phyloP scores from a whole-genome alignment of 768 basidiomycete species.

The Auricularia sp. region DNA sequence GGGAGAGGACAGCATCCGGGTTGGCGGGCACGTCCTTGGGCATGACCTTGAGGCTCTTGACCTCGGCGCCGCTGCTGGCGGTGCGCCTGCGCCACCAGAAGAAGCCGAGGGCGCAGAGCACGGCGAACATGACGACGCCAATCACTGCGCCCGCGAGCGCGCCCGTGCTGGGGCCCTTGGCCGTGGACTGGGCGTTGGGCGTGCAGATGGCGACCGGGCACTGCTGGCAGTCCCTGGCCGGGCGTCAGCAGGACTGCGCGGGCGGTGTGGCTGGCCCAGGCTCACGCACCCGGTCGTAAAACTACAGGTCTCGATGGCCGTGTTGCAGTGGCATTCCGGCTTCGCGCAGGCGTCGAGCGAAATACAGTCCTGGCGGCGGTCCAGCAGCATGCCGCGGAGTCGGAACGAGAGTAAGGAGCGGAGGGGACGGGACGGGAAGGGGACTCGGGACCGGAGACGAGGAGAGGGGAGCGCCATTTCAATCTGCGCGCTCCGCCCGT shows the following conservation, averaged over 20 bases:
- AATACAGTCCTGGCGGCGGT: background rate
- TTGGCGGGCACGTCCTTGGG: constrained; percentile 53
- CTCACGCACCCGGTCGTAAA: background rate
- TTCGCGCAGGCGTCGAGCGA: background rate
- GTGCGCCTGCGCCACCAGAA: constrained; percentile 54
- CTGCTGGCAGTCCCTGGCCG: background rate
- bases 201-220: background rate
- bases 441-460: background rate
- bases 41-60: constrained; percentile 21
- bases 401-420: background rate
- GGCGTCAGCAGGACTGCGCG: background rate
- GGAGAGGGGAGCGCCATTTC: background rate
- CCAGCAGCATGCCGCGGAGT: background rate
- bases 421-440: background rate
- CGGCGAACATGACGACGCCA: constrained; percentile 51
- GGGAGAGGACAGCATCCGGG: constrained; percentile 66
- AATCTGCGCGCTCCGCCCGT: no score
- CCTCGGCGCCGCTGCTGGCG: constrained; percentile 21
- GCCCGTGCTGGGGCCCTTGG: constrained; percentile 45
- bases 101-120: constrained; percentile 38
- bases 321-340: background rate
- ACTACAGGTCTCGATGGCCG: background rate
- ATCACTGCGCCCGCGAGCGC: constrained; percentile 68
- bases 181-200: background rate
- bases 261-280: background rate